Evolutionary conservation across 1,139 yeast genomes (phyloP), one percentile per base, ranked within the genome.

Genomic region (Debaryomyces coudertii): DNA sequence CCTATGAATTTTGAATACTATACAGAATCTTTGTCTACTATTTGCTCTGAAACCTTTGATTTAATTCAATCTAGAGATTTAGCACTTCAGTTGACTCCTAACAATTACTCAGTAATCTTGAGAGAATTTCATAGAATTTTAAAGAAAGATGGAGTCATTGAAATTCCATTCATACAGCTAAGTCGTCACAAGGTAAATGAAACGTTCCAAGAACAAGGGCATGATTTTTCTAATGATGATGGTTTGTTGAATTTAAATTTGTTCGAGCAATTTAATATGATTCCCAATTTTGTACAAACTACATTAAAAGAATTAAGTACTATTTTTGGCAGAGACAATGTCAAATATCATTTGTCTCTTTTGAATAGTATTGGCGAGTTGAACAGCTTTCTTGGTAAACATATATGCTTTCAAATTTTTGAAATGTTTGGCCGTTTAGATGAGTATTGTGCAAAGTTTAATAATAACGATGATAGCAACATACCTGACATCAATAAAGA

Each of bases 1-100:
- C 77, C 77, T 7, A 55, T 56, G 51, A 72, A 74, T 52, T 71
- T 72, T 50, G 71, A 68, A 47, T 72, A 65, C 47, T 72, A 61
- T 48, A 50, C 63, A 8, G 48, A 57, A 9, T 57, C 74, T 1
- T 53, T 75, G 22, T 51, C 67, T 0, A 58, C 69, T 0, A 57
- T 75, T 11, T 60, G 61, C 1, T 52, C 61, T 9, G 62, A 61
- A 27, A 61, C 71, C 3, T 72, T 74, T 53, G 69, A 72, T 45
- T 49, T 68, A 29, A 61, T 75, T 34, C 77, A 71, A 40, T 57
- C 66, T 24, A 57, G 76, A 31, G 80, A 75, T 49, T 54, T 73
- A 20, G 50, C 61, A 7, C 54, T 68, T 7, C 76, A 73, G 48
- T 47, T 71, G 6, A 64, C 67, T 3, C 53, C 56, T 18, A 36